Base-by-base conservation (phyloP, 2,329 filamentous ascomycete species). In the Ceratocystis cubensis region DNA sequence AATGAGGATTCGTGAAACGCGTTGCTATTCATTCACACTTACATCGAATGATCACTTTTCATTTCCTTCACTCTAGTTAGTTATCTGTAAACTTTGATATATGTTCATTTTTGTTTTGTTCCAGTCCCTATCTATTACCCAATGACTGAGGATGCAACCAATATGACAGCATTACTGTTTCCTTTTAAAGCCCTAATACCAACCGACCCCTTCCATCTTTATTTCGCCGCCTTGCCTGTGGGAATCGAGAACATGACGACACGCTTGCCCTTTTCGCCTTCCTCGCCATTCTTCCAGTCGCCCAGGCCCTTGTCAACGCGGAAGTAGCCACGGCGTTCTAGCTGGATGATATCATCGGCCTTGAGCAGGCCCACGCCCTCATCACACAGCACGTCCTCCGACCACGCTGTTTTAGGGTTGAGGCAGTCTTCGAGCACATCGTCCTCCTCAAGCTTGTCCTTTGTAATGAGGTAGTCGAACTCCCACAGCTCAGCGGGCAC, bases 271-370 rank as follows among this genome's bases (percentile, higher is more conserved):
- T 79, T 79, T 41, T 71, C 71, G 2, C 75, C 76, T 63, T 82
- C 81, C 72, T 80, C 78, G 48, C 79, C 80, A 48, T 80, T 77
- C 66, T 78, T 76, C 75, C 79, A 80, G 72, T 81, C 76, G 48
- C 72, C 73, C 33, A 83, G 75, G 8, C 79, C 80, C 77, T 84
- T 84, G 77, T 97, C 93, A 30, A 96, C 86, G 64, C 93, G 82
- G 80, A 89, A 97, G 78, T 90, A 97, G 1, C 92, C 93, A 76
- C 93, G 91, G 69, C 93, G 83, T 80, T 97, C 93, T 59, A 97
- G 88, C 79, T 97, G 94, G 71, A 97, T 91, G 69, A 97, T 93
- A 71, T 96, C 91, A 72, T 91, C 89, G 74, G 85, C 86, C 81
- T 91, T 91, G 59, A 96, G 80, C 69, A 84, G 80, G 0, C 82